A percentile compares a stretch with the other conserved stretches of the same genome.
These are phyloP conservation scores for Grosmannia clavigera DNA, from an alignment of 2,329 filamentous ascomycete genomes.

Conservation along the genomic window DNA sequence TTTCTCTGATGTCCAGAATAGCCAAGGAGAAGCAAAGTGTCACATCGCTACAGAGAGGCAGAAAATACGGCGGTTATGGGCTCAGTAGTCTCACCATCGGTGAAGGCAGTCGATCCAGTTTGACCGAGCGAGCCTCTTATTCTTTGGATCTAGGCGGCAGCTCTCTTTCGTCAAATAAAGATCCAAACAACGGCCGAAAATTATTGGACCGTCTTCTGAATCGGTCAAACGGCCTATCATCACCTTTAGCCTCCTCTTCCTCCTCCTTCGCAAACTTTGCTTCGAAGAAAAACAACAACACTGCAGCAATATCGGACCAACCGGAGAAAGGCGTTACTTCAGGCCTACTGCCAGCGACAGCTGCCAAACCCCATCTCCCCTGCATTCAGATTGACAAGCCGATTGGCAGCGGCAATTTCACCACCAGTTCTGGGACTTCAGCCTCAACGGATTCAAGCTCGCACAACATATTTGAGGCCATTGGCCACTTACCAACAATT, in stretches of 20 bases:
- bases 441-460: not conserved
- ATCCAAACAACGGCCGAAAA: not conserved
- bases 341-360: not conserved
- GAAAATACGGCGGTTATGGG: not conserved
- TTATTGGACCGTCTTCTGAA: not conserved
- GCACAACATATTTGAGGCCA: not conserved
- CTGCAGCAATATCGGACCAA: not conserved
- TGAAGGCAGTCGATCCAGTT: not conserved
- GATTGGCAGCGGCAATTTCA: not conserved
- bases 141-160: not conserved
- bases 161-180: not conserved
- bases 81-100: not conserved
- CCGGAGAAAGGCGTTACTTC: not conserved
- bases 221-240: not conserved
- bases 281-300: not conserved
- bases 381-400: not conserved
- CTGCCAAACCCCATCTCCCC: not conserved
- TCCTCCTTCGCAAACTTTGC: not conserved
- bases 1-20: not conserved
- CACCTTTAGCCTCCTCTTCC: not conserved
- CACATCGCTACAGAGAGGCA: not conserved
- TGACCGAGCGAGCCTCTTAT: not conserved
- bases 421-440: not conserved
- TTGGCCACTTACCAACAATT: not conserved
- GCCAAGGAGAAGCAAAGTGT: not conserved